Evolutionary conservation across 192 early-diverging fungal genomes (phyloP).

Genomic region (Fimicolochytrium jonesii): DNA sequence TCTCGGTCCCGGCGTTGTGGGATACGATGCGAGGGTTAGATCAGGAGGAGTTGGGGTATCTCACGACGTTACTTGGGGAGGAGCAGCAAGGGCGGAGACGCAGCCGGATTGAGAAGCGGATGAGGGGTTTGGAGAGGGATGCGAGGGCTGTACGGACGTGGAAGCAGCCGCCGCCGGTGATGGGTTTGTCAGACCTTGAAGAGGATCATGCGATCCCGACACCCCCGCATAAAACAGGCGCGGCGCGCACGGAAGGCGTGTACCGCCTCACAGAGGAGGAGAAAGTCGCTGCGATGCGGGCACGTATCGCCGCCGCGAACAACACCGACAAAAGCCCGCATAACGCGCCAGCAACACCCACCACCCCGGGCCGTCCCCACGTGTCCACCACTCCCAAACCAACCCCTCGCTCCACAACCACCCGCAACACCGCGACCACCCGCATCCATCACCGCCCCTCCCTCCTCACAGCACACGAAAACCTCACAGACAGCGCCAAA

Average conservation of each 20-base stretch:
- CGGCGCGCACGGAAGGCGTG: conserved; percentile 80
- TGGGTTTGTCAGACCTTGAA: not conserved
- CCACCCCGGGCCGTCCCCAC: not conserved
- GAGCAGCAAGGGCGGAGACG: not conserved
- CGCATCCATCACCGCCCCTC: conserved; percentile 33
- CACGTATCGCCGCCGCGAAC: conserved; percentile 43
- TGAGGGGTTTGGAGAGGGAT: no score
- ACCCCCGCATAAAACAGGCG: conserved; percentile 55
- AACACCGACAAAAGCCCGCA: conserved; percentile 53
- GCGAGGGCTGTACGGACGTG: no score
- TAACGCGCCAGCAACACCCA: conserved; percentile 17
- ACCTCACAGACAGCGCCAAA: conserved; percentile 64
- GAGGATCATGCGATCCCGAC: not conserved
- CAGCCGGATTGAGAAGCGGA: not conserved
- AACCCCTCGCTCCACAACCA: not conserved
- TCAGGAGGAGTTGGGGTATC: conserved; percentile 3
- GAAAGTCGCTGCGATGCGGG: conserved; percentile 55
- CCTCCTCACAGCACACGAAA: conserved; percentile 19
- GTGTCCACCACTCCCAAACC: not conserved
- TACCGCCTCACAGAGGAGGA: conserved; percentile 60
- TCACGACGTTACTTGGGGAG: not conserved
- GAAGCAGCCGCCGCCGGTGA: no score
- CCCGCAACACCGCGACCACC: no score
- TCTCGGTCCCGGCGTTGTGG: not conserved
- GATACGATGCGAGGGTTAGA: not conserved